A percentile compares a stretch with the other conserved stretches of the same genome.
These are phyloP conservation scores for Exophiala bonariae DNA, from an alignment of 2,329 filamentous ascomycete species.

Conservation along the genomic window DNA sequence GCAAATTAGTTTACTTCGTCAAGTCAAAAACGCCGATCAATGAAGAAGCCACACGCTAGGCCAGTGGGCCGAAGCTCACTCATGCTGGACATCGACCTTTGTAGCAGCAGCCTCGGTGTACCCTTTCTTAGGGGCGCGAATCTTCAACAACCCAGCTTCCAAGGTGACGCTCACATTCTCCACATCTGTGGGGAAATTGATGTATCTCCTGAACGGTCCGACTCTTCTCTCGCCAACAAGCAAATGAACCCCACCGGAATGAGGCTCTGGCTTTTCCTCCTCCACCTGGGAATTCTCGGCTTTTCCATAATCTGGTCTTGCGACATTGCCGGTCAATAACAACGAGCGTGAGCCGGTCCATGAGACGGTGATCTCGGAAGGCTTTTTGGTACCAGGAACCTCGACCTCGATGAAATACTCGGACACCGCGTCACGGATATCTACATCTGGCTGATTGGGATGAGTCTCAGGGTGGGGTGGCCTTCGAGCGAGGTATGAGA, in stretches of 20 bases:
- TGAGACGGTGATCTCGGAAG: conserved; percentile 20
- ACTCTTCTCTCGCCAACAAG: conserved; percentile 21
- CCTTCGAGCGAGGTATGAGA: conserved; percentile 17
- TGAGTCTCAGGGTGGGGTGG: conserved; percentile 21
- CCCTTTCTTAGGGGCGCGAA: conserved; percentile 23
- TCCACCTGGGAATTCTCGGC: conserved; percentile 18
- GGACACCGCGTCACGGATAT: conserved; percentile 22
- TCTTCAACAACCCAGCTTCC: conserved; percentile 24
- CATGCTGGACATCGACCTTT: conserved; percentile 24
- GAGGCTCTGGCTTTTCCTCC: conserved; percentile 18
- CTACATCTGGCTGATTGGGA: conserved; percentile 25
- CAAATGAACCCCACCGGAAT: conserved; percentile 13
- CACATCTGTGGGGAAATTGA: conserved; percentile 25
- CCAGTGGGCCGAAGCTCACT: conserved; percentile 23
- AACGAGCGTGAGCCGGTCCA: conserved; percentile 21
- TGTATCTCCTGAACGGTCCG: conserved; percentile 22
- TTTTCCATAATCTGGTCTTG: conserved; percentile 18
- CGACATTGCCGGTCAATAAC: conserved; percentile 13
- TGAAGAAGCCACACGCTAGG: no score
- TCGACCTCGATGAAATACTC: conserved; percentile 24
- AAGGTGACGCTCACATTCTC: conserved; percentile 23
- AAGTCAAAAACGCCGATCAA: no score
- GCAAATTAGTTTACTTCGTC: no score
- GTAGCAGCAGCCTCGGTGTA: conserved; percentile 12
- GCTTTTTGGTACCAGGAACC: conserved; percentile 23